Evolutionary conservation across 2,329 filamentous ascomycete genomes (phyloP), one percentile per base, ranked within the genome.

Genomic region (Exophiala phaeomuriformis): DNA sequence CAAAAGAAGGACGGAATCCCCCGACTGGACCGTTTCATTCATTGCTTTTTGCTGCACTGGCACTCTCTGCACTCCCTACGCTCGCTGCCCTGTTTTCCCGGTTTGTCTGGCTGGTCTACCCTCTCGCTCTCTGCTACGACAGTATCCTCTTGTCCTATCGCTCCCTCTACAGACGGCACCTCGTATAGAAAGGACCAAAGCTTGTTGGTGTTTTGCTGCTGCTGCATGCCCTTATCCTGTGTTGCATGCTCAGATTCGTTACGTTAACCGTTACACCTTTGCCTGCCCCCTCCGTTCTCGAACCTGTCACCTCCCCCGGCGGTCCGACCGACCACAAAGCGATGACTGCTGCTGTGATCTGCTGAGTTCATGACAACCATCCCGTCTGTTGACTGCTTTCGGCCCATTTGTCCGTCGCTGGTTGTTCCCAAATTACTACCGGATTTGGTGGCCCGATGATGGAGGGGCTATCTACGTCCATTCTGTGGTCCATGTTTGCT

Each of bases 271-370:
- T 55, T 53, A 53, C 56, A 51, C 53, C 49, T 48, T 46, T 49
- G 52, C 49, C 19, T 19, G 19, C 46, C 56, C 56, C 56, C 56
- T 51, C 44, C 45, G 29, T 51, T 39, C 35, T 52, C 45, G 52
- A 51, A 52, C 48, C 56, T 58, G 52, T 56, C 56, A 56, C 53
- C 36, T 56, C 56, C 31, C 52, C n/a, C 46, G 19, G 28, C 12
- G 12, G 12, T 41, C 28, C 5, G 39, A 3, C 39, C 12, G 36
- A 41, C 48, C 47, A 30, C 30, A 49, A 55, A 58, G 52, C 52
- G 46, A 28, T 41, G 46, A 32, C 35, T 19, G 19, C 33, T 35
- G 6, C 33, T 10, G 33, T 6, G 33, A 12, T 5, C 27, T 41
- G 12, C 5, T 27, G 3, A 5, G 37, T 47, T 49, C 47, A 49